These are phyloP conservation scores for Aschersonia sp. DNA, from an alignment of 2,329 filamentous ascomycete species.

Conservation along the genomic window DNA sequence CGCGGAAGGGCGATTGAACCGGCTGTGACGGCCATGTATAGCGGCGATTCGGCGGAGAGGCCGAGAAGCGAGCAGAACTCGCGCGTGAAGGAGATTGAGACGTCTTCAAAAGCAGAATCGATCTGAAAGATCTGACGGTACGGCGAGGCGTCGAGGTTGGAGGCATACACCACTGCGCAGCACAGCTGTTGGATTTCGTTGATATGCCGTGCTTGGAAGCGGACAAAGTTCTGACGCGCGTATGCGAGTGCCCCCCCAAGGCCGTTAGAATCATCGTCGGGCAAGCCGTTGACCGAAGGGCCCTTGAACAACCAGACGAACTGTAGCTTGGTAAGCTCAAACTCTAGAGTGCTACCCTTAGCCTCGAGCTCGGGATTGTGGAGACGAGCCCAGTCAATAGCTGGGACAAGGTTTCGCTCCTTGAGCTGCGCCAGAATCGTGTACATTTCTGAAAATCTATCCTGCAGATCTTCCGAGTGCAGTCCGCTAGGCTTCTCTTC, in stretches of 20 bases:
- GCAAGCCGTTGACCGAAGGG: conserved; percentile 34
- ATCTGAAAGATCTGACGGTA: conserved; percentile 70
- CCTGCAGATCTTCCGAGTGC: conserved; percentile 44
- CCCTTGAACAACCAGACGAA: conserved; percentile 80
- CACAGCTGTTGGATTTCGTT: conserved; percentile 70
- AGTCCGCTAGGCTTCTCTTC: conserved; percentile 7
- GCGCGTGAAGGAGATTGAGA: conserved; percentile 73
- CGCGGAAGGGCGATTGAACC: conserved; percentile 84
- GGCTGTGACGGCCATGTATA: conserved; percentile 85
- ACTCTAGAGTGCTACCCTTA: conserved; percentile 84
- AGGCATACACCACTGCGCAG: conserved; percentile 63
- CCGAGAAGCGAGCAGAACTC: conserved; percentile 91
- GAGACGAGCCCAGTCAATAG: conserved; percentile 71
- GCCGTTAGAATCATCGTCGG: conserved; percentile 38
- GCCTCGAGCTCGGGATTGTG: conserved; percentile 60
- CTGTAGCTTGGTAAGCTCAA: conserved; percentile 80
- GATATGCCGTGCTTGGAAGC: conserved; percentile 61
- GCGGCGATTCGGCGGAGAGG: conserved; percentile 77
- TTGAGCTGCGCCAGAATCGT: conserved; percentile 68
- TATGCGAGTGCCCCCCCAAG: conserved; percentile 57
- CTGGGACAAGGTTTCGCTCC: conserved; percentile 59
- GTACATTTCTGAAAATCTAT: conserved; percentile 82
- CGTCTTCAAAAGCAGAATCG: conserved; percentile 63
- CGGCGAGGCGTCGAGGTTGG: conserved; percentile 62
- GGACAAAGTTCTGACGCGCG: conserved; percentile 56